Base-by-base conservation (phyloP, 2,329 filamentous ascomycete genomes). In the Rhytidhysteron rufulum region DNA sequence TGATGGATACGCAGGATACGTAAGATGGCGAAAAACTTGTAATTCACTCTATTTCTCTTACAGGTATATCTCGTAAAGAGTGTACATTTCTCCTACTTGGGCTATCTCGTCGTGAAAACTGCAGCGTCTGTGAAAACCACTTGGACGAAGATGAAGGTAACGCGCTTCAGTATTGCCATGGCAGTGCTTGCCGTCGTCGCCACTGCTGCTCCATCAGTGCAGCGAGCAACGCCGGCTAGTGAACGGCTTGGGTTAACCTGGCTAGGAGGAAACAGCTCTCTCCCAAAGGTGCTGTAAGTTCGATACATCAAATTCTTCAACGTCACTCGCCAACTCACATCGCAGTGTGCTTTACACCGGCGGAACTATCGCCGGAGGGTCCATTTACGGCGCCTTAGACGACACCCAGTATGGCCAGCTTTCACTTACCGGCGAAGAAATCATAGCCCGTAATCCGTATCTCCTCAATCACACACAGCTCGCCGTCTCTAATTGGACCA, bases 321-420 rank as follows among this genome's bases (percentile, higher is more conserved):
- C 20, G 15, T n/a, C n/a, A 13, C 2, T 1, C n/a, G 11, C 18
- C 15, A 10, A 16, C 41, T 48, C 5, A 50, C 9, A 18, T 15
- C 7, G 8, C 11, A 58, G 55, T 19, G 42, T 57, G 7, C 41
- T 57, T 4, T 57, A 41, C 36, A 57, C 55, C 1, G 54, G 55
- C 29, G 55, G 54, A n/a, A 58, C 54, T 2, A 58, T 58, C 20
- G 45, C 53, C 6, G 31, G 47, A 25, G 55, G 56, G 3, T 57
- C 55, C 2, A 50, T 50, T 15, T 56, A 59, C 37, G 54, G 55
- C 22, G 55, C 55, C 2, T 37, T 59, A 0, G 55, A 59, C 38
- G 54, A 59, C 33, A 59, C 55, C 1, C 54, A 57, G 36, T 59
- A 58, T 34, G 54, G 55, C 1, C 54, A 59, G n/a, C 43, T 56